phyloP scores from a whole-genome alignment of 345 rosid genomes.

The Populus pruinosa region DNA sequence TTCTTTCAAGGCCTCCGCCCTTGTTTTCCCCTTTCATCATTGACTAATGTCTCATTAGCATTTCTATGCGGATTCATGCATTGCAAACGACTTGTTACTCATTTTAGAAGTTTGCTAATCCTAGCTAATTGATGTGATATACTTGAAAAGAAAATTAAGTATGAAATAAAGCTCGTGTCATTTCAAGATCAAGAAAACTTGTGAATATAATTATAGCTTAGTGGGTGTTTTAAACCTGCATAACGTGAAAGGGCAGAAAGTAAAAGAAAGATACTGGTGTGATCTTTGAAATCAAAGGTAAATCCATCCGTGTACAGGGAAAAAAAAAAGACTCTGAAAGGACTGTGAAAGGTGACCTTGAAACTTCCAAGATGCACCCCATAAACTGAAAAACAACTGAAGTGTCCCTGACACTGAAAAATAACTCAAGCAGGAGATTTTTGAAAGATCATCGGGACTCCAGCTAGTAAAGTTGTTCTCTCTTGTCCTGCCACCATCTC shows the following conservation, averaged over 20 bases:
- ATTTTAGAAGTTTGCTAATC: background rate
- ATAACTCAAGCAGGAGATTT: background rate
- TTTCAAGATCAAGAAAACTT: background rate
- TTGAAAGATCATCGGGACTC: background rate
- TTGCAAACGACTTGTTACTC: background rate
- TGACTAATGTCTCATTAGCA: background rate
- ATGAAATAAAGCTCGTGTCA: background rate
- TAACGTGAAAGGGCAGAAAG: background rate
- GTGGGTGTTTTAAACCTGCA: background rate
- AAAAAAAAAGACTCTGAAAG: background rate
- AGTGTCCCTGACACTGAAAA: conserved; percentile 17
- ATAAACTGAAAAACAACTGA: background rate
- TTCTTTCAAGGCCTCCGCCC: background rate
- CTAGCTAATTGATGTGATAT: background rate
- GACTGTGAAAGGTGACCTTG: background rate
- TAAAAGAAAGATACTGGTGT: background rate
- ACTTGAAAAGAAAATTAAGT: background rate
- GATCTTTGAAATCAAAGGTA: conserved; percentile 10
- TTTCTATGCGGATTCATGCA: background rate
- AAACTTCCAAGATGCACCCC: background rate
- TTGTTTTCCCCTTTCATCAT: background rate
- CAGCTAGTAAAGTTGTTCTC: conserved; percentile 53
- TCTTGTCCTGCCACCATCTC: conserved; percentile 70
- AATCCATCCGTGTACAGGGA: conserved; percentile 14
- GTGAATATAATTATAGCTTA: background rate